Base-by-base conservation (phyloP, 257 asterid genomes). In the Avicennia marina region DNA sequence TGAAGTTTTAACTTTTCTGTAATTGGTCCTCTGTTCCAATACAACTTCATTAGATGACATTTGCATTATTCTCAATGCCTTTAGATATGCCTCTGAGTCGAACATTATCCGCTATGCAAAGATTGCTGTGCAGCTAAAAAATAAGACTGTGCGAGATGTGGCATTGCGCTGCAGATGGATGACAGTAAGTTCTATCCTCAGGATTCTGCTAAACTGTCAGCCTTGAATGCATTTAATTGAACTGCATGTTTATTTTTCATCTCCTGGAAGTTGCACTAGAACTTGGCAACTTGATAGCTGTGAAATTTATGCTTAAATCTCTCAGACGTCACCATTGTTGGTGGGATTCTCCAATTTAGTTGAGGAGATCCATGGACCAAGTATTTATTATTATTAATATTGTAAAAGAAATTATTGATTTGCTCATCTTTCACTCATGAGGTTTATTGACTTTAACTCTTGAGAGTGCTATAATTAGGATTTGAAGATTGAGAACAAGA, bases 151-250 rank as follows among this genome's bases (percentile, higher is more conserved):
- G 4, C 86, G 98, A 1, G 98, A 91, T 63, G 98, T 91, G 67
- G 98, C 98, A 41, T 60, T 91, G 65, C 95, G 98, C 40, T 91
- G 86, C 81, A 78, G 83, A 80, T 91, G 98, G 98, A 88, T 89
- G 94, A 74, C 81, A 43, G 98, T 91, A 66, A 70, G 90, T 75
- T 58, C 47, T 48, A 56, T 47, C n/a, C n/a, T 31, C 36, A 9
- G 18, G n/a, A 15, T 46, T 7, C 48, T 72, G 33, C 42, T 66
- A 43, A 50, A 18, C 48, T 18, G 42, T 42, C 13, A 33, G 2
- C 7, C 40, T 46, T 12, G 26, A 21, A 17, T 26, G 11, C 19
- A 29, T 29, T n/a, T 29, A 29, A 10, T 11, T 22, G 13, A 53
- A 19, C 19, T 1, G 34, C 17, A n/a, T n/a, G 25, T 33, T 43